Conservation (phyloP, 169 alveolate genomes). For the Plasmodium blacklocki region DNA sequence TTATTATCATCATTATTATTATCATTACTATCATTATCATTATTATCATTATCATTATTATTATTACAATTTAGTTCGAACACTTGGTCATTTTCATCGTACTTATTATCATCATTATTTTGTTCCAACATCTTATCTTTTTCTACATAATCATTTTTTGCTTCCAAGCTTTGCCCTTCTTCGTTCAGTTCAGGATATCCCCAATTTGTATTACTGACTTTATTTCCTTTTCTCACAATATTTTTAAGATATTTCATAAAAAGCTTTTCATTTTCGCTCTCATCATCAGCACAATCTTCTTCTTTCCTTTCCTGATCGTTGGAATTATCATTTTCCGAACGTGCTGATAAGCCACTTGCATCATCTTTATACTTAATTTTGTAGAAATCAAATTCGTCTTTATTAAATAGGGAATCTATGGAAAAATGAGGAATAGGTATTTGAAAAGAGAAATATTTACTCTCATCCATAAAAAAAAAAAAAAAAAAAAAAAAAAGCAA, state of each 20-base stretch:
- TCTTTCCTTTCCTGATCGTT: neutral
- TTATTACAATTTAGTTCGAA: too few relatives aligned
- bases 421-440: constrained; percentile 69
- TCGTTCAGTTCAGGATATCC: neutral
- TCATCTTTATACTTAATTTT: constrained; percentile 21
- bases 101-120: too few relatives aligned
- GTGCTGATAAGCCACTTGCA: neutral
- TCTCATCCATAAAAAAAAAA: constrained; percentile 58
- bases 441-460: constrained; percentile 10
- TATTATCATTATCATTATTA: too few relatives aligned
- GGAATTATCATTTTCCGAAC: neutral
- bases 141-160: too few relatives aligned
- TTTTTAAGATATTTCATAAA: constrained; percentile 60
- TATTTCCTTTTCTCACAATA: constrained; percentile 13
- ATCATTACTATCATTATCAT: too few relatives aligned
- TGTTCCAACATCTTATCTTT: too few relatives aligned
- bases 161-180: neutral
- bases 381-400: constrained; percentile 58
- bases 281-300: constrained; percentile 11
- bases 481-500: neutral
- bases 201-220: neutral
- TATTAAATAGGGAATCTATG: constrained; percentile 16
- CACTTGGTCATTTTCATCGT: too few relatives aligned
- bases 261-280: constrained; percentile 66
- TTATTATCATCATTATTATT: too few relatives aligned